phyloP scores from a whole-genome alignment of 2,329 filamentous ascomycete species.

The Ophiosphaerella korrae region DNA sequence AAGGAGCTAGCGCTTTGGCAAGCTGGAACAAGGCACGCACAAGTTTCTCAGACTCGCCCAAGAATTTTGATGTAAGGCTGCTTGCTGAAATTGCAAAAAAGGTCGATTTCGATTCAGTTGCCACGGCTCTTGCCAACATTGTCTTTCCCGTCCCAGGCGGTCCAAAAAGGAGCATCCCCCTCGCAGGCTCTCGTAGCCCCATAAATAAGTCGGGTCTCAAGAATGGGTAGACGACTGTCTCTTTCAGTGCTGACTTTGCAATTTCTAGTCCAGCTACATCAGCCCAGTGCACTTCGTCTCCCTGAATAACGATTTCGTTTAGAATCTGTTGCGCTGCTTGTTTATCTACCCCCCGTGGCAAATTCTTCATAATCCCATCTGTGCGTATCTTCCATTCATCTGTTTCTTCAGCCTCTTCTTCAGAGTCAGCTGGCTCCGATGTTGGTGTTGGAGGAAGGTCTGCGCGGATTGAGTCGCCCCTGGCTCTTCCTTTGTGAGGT shows the following conservation, averaged over 20 bases:
- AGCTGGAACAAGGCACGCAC: slow-evolving; percentile 88
- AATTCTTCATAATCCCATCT: slow-evolving; percentile 67
- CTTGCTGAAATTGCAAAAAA: slow-evolving; percentile 98
- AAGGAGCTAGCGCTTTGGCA: slow-evolving; percentile 87
- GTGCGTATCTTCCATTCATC: slow-evolving; percentile 45
- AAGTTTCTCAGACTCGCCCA: slow-evolving; percentile 95
- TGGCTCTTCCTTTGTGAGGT: slow-evolving; percentile 34
- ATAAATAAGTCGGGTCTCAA: slow-evolving; percentile 93
- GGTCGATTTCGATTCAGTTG: slow-evolving; percentile 90
- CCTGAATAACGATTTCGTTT: slow-evolving; percentile 93
- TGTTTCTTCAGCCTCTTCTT: slow-evolving; percentile 29
- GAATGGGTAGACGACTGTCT: slow-evolving; percentile 97
- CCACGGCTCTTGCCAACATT: slow-evolving; percentile 93
- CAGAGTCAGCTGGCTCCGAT: slow-evolving; percentile 32
- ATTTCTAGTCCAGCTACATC: slow-evolving; percentile 90
- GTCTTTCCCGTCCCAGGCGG: slow-evolving; percentile 98
- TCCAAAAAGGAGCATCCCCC: slow-evolving; percentile 94
- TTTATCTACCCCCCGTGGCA: slow-evolving; percentile 83
- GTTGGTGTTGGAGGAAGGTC: slow-evolving; percentile 39
- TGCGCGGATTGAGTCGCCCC: slow-evolving; percentile 37
- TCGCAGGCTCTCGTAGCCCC: slow-evolving; percentile 88
- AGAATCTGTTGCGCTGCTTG: slow-evolving; percentile 86
- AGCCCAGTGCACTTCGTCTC: slow-evolving; percentile 92
- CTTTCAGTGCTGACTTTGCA: slow-evolving; percentile 89
- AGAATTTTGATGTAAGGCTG: slow-evolving; percentile 91